Percentiles rank a stretch among this genome's conserved stretches.
Conservation (phyloP, 805 yeast genomes). For the Metschnikowia proteae region DNA sequence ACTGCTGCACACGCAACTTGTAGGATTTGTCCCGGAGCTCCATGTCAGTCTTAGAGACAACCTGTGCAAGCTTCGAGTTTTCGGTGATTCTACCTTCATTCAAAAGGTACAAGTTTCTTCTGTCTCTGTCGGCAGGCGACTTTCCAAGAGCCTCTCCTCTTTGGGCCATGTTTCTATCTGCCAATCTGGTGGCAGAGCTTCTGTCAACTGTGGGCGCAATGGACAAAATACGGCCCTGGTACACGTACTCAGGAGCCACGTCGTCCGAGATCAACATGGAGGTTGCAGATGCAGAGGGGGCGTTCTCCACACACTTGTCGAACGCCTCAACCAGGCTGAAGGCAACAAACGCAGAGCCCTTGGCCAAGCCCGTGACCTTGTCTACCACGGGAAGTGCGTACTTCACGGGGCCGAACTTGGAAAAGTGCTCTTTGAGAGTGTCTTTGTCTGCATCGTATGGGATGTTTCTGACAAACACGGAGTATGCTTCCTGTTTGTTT, state of each 20-base stretch:
- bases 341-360: conserved; percentile 94
- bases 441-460: conserved; percentile 94
- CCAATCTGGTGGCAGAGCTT: conserved; percentile 69
- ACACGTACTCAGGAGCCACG: conserved; percentile 82
- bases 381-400: conserved; percentile 94
- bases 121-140: conserved; percentile 74
- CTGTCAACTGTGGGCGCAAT: conserved; percentile 84
- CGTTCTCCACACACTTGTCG: conserved; percentile 64
- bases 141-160: conserved; percentile 78
- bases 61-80: conserved; percentile 71
- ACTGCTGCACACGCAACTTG: conserved; percentile 80
- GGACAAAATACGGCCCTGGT: conserved; percentile 86
- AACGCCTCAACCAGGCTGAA: conserved; percentile 62
- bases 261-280: conserved; percentile 87
- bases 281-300: conserved; percentile 64
- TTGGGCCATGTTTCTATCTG: conserved; percentile 67
- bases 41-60: conserved; percentile 67
- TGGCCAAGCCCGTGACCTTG: conserved; percentile 77
- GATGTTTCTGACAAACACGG: conserved; percentile 85
- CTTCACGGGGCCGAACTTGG: conserved; percentile 78
- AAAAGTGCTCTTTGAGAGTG: conserved; percentile 70
- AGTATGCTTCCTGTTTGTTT: conserved; percentile 65
- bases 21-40: conserved; percentile 86
- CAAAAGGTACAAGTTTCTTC: conserved; percentile 76
- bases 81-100: conserved; percentile 92